Base-by-base conservation (phyloP, 148 eudicot genomes). In the Gaultheria prostrata region DNA sequence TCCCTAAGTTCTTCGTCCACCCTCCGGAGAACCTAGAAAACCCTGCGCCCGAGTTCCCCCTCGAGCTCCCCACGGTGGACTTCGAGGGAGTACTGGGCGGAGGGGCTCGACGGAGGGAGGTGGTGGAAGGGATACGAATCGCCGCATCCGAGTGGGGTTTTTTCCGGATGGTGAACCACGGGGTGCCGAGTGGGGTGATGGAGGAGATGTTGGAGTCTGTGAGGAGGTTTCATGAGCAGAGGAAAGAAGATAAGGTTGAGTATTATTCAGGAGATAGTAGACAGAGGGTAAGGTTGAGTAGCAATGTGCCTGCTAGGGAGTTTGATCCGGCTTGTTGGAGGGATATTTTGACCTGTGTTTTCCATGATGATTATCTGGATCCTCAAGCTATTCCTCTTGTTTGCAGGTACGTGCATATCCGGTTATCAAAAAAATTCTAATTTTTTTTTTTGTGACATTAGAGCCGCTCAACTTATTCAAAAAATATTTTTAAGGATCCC, bases 371-470 rank as follows among this genome's bases (percentile, higher is more conserved):
- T 46, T 12, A 51, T 1, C 59, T 86, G 2, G 87, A 85, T 61
- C 78, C 87, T 77, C 78, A 88, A 39, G 75, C 76, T 8, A 71
- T 89, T 77, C 93, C 93, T 56, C 71, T 1, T 3, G 84, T 70
- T 65, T 87, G 89, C 91, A 89, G 93, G 91, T 88, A 84, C 7
- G 12, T 39, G 18, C n/a, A n/a, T n/a, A n/a, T n/a, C n/a, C n/a
- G n/a, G n/a, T n/a, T n/a, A n/a, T n/a, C n/a, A n/a, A n/a, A n/a
- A n/a, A n/a, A n/a, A n/a, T n/a, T n/a, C n/a, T n/a, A n/a, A n/a
- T n/a, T n/a, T n/a, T n/a, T n/a, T n/a, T n/a, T n/a, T n/a, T n/a
- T n/a, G n/a, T n/a, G n/a, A n/a, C n/a, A n/a, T n/a, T n/a, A n/a
- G n/a, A n/a, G n/a, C n/a, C n/a, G n/a, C n/a, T n/a, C n/a, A n/a